Conservation (phyloP, 1,284 basidiomycete genomes). For the Apiotrichum domesticum region DNA sequence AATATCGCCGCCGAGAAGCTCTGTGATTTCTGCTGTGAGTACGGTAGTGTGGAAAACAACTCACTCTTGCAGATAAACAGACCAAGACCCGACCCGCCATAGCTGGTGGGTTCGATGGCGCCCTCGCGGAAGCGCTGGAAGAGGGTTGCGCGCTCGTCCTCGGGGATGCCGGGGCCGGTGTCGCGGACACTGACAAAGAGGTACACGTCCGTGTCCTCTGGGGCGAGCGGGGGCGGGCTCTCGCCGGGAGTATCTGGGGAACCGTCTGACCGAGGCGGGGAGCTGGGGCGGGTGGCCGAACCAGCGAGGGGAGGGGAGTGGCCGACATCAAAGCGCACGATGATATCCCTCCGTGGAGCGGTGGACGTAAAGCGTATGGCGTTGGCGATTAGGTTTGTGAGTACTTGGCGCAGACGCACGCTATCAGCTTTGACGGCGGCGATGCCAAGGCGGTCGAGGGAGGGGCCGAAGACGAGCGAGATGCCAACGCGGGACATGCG, state of each 20-base stretch:
- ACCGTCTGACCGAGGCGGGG: slow-evolving; percentile 34
- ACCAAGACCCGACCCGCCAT: slow-evolving; percentile 35
- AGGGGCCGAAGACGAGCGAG: slow-evolving; percentile 25
- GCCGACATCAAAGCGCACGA: slow-evolving; percentile 32
- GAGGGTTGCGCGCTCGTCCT: slow-evolving; percentile 34
- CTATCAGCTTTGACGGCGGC: slow-evolving; percentile 42
- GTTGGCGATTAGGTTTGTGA: slow-evolving; percentile 43
- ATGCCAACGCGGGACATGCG: slow-evolving; percentile 37
- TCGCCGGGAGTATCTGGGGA: slow-evolving; percentile 6
- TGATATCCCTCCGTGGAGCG: slow-evolving; percentile 23
- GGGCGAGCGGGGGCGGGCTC: neutral
- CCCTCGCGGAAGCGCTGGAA: slow-evolving; percentile 41
- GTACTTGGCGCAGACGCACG: slow-evolving; percentile 42
- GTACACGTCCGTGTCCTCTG: slow-evolving; percentile 35
- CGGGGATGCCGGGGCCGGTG: slow-evolving; percentile 43
- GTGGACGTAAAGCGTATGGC: slow-evolving; percentile 39
- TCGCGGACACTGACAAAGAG: slow-evolving; percentile 40
- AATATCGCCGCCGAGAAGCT: slow-evolving; percentile 41
- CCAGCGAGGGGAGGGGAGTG: slow-evolving; percentile 14
- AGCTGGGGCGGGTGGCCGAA: neutral
- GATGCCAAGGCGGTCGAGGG: slow-evolving; percentile 18
- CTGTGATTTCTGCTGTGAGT: slow-evolving; percentile 28
- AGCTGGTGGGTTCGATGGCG: slow-evolving; percentile 25
- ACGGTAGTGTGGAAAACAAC: slow-evolving; percentile 8
- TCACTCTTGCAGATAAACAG: slow-evolving; percentile 30